Percentiles rank a stretch among this genome's conserved stretches.
Evolutionary conservation across 129 eudicot species (phyloP).

Genomic region (Flaveria bidentis): DNA sequence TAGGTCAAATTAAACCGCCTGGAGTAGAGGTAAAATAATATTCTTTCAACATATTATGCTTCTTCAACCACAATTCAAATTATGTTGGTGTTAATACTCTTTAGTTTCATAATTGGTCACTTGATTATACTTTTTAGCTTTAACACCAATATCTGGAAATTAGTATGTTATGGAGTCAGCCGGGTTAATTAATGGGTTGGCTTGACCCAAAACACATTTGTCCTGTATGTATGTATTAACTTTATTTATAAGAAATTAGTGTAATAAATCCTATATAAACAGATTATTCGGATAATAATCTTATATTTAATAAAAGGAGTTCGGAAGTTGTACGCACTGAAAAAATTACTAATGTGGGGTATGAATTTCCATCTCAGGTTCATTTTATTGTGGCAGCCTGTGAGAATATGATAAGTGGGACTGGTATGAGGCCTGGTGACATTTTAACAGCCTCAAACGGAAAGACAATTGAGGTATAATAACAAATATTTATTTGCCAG

Average conservation of each 20-base stretch:
- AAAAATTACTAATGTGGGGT: too few species aligned
- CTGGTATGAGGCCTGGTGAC: constrained; percentile 99
- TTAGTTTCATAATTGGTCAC: neutral
- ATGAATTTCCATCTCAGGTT: constrained; percentile 52
- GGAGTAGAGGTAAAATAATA: constrained; percentile 78
- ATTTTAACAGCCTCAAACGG: constrained; percentile 94
- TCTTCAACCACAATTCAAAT: neutral
- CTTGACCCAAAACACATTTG: neutral
- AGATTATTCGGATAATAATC: neutral
- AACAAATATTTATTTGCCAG: neutral
- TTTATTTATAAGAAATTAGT: neutral
- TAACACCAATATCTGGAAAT: neutral
- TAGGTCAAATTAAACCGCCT: constrained; percentile 85
- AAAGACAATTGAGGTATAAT: constrained; percentile 90
- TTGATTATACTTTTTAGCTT: neutral
- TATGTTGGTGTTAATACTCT: neutral
- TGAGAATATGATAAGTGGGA: constrained; percentile 98
- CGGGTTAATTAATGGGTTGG: neutral
- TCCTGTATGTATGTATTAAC: neutral
- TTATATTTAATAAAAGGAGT: too few species aligned
- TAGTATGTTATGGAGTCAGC: neutral
- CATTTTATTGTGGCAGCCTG: constrained; percentile 99
- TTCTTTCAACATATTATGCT: neutral
- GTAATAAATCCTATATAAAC: neutral
- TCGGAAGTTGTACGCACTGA: too few species aligned